A percentile compares a stretch with the other conserved stretches of the same genome.
Conservation (phyloP, 1,284 basidiomycete species). For the Cryptococcus hybrid region DNA sequence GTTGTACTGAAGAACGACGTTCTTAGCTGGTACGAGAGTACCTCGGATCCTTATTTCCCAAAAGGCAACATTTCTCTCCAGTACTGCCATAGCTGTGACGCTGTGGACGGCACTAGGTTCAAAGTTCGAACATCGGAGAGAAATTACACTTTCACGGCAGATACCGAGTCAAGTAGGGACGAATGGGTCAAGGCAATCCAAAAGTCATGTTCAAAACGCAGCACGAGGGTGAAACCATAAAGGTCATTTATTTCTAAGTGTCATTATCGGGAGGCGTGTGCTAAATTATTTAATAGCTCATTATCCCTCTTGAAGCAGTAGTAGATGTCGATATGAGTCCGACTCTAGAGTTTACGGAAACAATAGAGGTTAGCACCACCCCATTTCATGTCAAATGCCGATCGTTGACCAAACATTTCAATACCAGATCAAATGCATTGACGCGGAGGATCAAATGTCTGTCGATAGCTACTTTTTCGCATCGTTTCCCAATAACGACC, state of each 20-base stretch:
- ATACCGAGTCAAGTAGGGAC: conserved; percentile 74
- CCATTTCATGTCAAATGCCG: neutral
- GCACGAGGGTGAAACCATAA: conserved; percentile 92
- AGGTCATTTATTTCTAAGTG: conserved; percentile 54
- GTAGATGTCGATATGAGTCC: conserved; percentile 82
- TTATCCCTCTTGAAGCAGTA: conserved; percentile 87
- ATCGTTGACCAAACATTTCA: neutral
- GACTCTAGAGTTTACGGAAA: conserved; percentile 90
- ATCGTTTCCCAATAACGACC: conserved; percentile 77
- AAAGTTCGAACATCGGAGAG: conserved; percentile 77
- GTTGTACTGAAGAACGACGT: conserved; percentile 91
- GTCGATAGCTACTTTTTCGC: conserved; percentile 81
- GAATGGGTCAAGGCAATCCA: conserved; percentile 93
- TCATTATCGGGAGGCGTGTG: neutral
- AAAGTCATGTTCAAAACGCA: conserved; percentile 89
- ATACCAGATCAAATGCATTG: conserved; percentile 72
- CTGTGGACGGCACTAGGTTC: conserved; percentile 68
- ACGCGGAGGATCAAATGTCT: conserved; percentile 70
- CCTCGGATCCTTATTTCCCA: conserved; percentile 93
- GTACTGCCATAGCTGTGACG: conserved; percentile 84
- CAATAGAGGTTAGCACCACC: conserved; percentile 62
- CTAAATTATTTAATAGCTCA: conserved; percentile 60
- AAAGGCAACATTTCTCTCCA: conserved; percentile 91
- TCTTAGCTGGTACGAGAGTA: conserved; percentile 92
- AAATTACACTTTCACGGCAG: conserved; percentile 67